These are phyloP conservation scores for Neonectria hederae DNA, from an alignment of 2,329 filamentous ascomycete genomes.

Conservation along the genomic window DNA sequence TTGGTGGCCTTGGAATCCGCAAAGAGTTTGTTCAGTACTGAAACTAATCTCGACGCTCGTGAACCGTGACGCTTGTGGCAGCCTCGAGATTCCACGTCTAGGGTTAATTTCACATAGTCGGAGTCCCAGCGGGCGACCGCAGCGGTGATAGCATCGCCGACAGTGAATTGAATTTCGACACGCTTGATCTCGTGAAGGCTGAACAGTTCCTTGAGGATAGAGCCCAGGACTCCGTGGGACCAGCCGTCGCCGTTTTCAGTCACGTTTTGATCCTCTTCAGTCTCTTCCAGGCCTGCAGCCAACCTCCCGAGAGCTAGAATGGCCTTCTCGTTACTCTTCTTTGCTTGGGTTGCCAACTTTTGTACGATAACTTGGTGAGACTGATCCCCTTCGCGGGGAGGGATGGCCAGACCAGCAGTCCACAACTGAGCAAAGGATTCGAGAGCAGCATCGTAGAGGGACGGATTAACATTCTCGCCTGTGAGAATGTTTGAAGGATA, in stretches of 20 bases:
- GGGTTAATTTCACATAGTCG: constrained; percentile 75
- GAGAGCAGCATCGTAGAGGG: constrained; percentile 56
- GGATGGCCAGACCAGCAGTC: constrained; percentile 54
- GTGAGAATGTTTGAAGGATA: constrained; percentile 48
- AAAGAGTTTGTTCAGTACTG: constrained; percentile 77
- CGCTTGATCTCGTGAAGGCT: constrained; percentile 84
- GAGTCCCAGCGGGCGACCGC: constrained; percentile 85
- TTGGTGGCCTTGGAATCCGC: constrained; percentile 84
- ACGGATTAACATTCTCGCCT: constrained; percentile 42
- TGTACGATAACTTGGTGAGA: constrained; percentile 62
- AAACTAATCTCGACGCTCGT: constrained; percentile 54
- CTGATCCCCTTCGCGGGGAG: constrained; percentile 42
- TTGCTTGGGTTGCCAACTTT: constrained; percentile 73
- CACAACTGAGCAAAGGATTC: constrained; percentile 59
- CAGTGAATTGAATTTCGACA: constrained; percentile 87
- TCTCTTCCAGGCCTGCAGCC: constrained; percentile 67
- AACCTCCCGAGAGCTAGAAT: constrained; percentile 84
- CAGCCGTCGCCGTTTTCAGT: constrained; percentile 37
- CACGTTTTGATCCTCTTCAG: constrained; percentile 24
- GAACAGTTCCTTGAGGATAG: constrained; percentile 75
- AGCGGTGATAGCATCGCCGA: constrained; percentile 87
- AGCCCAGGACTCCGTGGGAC: constrained; percentile 55
- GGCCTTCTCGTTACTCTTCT: constrained; percentile 82
- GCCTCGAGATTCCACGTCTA: constrained; percentile 73
- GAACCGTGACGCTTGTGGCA: constrained; percentile 51